Evolutionary conservation across 179 eudicot species (phyloP), one percentile per base, ranked within the genome.

Genomic region (Gypsophila paniculata): DNA sequence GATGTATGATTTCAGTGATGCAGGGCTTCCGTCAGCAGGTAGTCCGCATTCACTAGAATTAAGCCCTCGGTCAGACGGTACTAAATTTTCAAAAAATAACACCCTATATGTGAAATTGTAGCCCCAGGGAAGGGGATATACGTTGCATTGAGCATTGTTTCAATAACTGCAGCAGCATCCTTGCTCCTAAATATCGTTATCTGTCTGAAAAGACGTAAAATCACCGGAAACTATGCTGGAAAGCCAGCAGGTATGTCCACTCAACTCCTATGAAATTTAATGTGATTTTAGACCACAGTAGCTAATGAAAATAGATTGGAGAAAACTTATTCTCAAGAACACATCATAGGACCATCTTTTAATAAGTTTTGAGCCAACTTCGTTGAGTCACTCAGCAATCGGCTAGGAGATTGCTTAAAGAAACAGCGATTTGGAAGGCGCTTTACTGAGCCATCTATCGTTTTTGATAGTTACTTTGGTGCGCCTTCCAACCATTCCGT

Each of bases 1-100:
- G 70, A 61, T 73, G 80, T 77, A 68, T 68, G 73, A 46, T 68
- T 73, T 77, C 26, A 18, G 36, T 53, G 72, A 66, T 19, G 36
- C 60, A 2, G 52, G 65, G 46, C 14, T 60, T 22, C 17, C 23
- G 6, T 9, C 76, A 51, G 22, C 63, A 74, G 71, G 71, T 51
- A 67, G 19, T 22, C 18, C 17, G 17, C 18, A 67, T 11, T 48
- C n/a, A 22, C 32, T 1, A 17, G 18, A 48, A 25, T 0, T 12
- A 22, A 46, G 12, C n/a, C 68, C 51, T 26, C 23, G 14, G 4
- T 10, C 2, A 60, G 11, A 55, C 61, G 21, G 8, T 19, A 74
- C 8, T 21, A 11, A 25, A 10, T 8, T 60, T 0, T 55, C 25
- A 55, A 55, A 61, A 25, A 61, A 25, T 3, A 26, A 61, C 65